phyloP scores from a whole-genome alignment of 2,329 filamentous ascomycete genomes.

The Diplodia mutila region DNA sequence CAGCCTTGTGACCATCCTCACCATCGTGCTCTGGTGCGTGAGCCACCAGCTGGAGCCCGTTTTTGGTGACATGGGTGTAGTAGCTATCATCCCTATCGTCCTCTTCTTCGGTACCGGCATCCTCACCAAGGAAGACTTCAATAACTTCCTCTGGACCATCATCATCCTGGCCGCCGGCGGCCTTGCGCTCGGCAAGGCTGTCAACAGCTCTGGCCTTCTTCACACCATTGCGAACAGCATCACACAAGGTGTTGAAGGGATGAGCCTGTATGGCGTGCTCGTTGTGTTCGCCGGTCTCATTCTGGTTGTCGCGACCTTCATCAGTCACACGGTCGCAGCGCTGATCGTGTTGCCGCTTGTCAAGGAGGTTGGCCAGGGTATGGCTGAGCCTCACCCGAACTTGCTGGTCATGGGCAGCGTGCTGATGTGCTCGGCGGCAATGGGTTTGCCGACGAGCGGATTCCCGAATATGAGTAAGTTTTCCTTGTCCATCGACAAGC shows the following conservation, averaged over 20 bases:
- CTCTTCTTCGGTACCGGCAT: conserved; percentile 97
- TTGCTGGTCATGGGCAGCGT: conserved; percentile 93
- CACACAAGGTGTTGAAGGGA: conserved; percentile 70
- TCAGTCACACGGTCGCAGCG: conserved; percentile 95
- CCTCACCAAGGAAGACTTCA: conserved; percentile 97
- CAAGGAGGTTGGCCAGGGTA: conserved; percentile 77
- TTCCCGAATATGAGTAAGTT: conserved; percentile 99
- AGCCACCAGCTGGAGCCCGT: conserved; percentile 83
- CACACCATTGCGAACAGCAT: conserved; percentile 84
- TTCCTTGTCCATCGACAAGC: background rate
- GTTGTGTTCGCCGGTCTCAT: conserved; percentile 85
- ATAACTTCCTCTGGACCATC: conserved; percentile 99
- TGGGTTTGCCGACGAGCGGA: conserved; percentile 92
- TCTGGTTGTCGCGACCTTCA: conserved; percentile 93
- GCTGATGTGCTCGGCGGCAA: conserved; percentile 96
- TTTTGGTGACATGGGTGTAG: conserved; percentile 98
- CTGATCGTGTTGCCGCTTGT: conserved; percentile 93
- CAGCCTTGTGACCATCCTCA: conserved; percentile 76
- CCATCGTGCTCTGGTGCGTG: conserved; percentile 90
- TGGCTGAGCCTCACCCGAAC: conserved; percentile 92
- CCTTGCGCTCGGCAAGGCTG: conserved; percentile 87
- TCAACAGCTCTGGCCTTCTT: conserved; percentile 88
- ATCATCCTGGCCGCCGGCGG: conserved; percentile 97
- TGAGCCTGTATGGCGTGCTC: conserved; percentile 79
- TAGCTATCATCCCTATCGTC: conserved; percentile 93